These are phyloP conservation scores for Zygotorulaspora mrakii DNA, from an alignment of 1,139 yeast species.

Conservation along the genomic window DNA sequence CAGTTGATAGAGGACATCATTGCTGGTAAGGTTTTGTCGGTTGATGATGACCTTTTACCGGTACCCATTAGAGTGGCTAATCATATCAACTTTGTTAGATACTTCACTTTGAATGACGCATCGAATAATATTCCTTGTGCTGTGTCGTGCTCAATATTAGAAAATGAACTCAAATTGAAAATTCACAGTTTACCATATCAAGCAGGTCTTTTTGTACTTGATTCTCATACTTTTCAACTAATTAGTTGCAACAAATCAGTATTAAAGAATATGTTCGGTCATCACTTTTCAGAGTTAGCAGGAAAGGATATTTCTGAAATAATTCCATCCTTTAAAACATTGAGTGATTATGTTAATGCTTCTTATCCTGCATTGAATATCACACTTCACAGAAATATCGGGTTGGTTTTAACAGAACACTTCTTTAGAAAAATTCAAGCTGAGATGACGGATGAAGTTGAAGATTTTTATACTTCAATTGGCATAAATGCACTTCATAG, in stretches of 20 bases:
- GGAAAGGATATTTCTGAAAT: conserved; percentile 53
- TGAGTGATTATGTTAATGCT: conserved; percentile 48
- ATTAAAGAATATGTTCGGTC: conserved; percentile 74
- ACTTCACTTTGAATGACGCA: conserved; percentile 54
- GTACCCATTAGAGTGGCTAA: conserved; percentile 41
- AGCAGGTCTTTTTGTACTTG: conserved; percentile 78
- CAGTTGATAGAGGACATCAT: conserved; percentile 29
- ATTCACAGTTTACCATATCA: conserved; percentile 79
- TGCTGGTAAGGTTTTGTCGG: conserved; percentile 32
- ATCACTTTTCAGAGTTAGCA: conserved; percentile 46
- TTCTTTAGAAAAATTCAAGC: conserved; percentile 61
- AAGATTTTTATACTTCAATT: conserved; percentile 52
- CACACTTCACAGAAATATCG: conserved; percentile 37
- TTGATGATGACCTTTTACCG: conserved; percentile 38
- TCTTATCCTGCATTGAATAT: conserved; percentile 42
- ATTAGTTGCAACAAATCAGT: conserved; percentile 67
- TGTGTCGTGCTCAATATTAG: conserved; percentile 55
- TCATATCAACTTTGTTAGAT: conserved; percentile 52
- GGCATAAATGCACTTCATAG: conserved; percentile 68
- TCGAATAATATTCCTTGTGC: conserved; percentile 62
- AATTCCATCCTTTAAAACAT: conserved; percentile 60
- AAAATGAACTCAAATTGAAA: conserved; percentile 46
- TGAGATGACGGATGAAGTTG: conserved; percentile 24
- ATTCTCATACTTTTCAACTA: conserved; percentile 26
- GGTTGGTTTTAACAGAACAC: conserved; percentile 80